Conservation (phyloP, 2,329 filamentous ascomycete genomes). For the Sporothrix mexicana region DNA sequence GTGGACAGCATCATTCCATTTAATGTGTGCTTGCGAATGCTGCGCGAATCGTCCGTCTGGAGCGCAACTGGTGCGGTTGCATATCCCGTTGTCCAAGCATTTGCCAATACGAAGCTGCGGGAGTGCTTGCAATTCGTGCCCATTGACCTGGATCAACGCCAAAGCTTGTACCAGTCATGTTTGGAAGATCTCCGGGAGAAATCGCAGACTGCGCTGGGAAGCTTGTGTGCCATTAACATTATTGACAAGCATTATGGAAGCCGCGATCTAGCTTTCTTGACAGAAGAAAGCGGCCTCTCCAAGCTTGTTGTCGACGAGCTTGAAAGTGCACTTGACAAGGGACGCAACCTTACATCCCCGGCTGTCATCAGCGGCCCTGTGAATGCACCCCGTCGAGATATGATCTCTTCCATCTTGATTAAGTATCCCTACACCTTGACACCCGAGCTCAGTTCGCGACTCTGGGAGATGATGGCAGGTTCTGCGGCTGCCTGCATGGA, state of each 20-base stretch:
- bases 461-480: slow-evolving; percentile 79
- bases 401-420: slow-evolving; percentile 63
- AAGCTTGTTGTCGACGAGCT: slow-evolving; percentile 69
- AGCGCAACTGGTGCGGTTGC: slow-evolving; percentile 60
- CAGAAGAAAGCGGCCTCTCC: slow-evolving; percentile 66
- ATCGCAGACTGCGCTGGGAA: slow-evolving; percentile 71
- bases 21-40: slow-evolving; percentile 66
- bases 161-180: slow-evolving; percentile 69
- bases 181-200: slow-evolving; percentile 69
- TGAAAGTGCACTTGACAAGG: slow-evolving; percentile 57
- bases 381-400: slow-evolving; percentile 62
- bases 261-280: slow-evolving; percentile 62
- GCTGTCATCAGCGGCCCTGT: slow-evolving; percentile 54
- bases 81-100: slow-evolving; percentile 66
- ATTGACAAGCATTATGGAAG: slow-evolving; percentile 54
- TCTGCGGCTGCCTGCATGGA: slow-evolving; percentile 61
- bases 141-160: slow-evolving; percentile 60
- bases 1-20: slow-evolving; percentile 52
- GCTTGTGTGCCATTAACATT: slow-evolving; percentile 67
- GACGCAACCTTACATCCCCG: slow-evolving; percentile 50
- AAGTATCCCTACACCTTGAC: slow-evolving; percentile 65
- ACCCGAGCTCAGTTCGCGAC: slow-evolving; percentile 62
- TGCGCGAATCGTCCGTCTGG: slow-evolving; percentile 71
- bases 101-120: slow-evolving; percentile 66
- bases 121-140: slow-evolving; percentile 63